Evolutionary conservation across 176 grass and related monocot genomes (phyloP), one percentile per base, ranked within the genome.

Genomic region (Areca catechu): DNA sequence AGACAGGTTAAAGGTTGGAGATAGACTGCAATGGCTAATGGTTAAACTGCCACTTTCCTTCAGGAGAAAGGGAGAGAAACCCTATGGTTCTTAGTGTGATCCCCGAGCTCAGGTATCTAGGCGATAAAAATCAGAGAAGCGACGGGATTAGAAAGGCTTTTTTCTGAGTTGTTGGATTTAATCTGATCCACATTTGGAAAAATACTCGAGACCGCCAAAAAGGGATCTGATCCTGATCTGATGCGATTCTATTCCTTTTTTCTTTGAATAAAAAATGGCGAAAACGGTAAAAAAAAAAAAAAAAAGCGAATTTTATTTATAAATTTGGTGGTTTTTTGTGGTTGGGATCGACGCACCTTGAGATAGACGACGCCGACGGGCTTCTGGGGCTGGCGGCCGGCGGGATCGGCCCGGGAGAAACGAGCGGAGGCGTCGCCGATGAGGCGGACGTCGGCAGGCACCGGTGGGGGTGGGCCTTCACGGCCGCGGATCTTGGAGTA

Each of bases 401-500:
- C 23, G 14, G 21, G 58, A 50, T 69, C 70, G 15, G 34, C 48
- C 3, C 22, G 43, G 22, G 56, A 49, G 62, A 74, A 23, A 70
- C 66, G 68, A 4, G 61, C 53, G 48, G 74, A 77, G 22, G 80
- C 58, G 53, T 58, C 74, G 48, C 86, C 86, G 70, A 89, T 89
- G 56, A 89, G 53, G 66, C 77, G 63, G 15, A 78, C 77, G 4
- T 37, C 76, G 3, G 19, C 61, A 53, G 53, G 60, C 49, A 59
- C 68, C 43, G 21, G 37, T 20, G 19, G 52, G 10, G 34, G 34
- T 0, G 6, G 57, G 53, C 27, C 24, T 17, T 67, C 68, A 12
- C 34, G 3, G 34, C 20, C 4, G 23, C 81, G 81, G 83, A 84
- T 89, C 81, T 89, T 89, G 70, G 86, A 89, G 77, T 89, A 89